A percentile compares a stretch with the other conserved stretches of the same genome.
Conservation (phyloP, 768 basidiomycete genomes). For the Lentinula detonsa region DNA sequence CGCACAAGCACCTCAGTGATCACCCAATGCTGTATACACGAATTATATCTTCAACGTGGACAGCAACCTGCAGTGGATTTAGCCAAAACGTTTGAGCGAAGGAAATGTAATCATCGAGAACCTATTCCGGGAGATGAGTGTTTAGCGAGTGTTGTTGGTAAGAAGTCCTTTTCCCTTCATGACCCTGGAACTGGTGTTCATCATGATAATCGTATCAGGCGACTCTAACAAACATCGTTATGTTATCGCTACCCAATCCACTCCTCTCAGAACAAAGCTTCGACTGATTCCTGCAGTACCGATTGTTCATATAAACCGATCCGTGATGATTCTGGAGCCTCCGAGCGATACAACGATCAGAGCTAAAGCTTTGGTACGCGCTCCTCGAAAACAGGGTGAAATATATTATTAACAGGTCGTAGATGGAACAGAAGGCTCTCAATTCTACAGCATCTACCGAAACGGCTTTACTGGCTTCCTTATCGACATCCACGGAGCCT, state of each 20-base stretch:
- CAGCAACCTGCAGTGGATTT: conserved; percentile 78
- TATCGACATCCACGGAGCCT: conserved; percentile 27
- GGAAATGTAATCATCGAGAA: conserved; percentile 93
- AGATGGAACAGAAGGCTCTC: conserved; percentile 64
- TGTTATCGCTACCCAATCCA: conserved; percentile 80
- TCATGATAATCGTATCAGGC: conserved; percentile 32
- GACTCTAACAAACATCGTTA: conserved; percentile 90
- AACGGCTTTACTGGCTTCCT: conserved; percentile 28
- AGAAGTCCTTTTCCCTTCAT: conserved; percentile 14
- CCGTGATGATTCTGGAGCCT: conserved; percentile 91
- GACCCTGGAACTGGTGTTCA: conserved; percentile 1
- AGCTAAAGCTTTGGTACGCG: conserved; percentile 53
- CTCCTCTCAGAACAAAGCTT: conserved; percentile 60
- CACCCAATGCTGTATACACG: conserved; percentile 95
- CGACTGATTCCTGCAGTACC: conserved; percentile 80
- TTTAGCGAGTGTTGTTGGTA: conserved; percentile 75
- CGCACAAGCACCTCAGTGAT: conserved; percentile 76
- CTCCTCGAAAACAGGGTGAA: not conserved
- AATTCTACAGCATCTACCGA: conserved; percentile 44
- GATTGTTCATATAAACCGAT: conserved; percentile 84
- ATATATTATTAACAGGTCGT: conserved; percentile 1
- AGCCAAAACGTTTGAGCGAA: conserved; percentile 88
- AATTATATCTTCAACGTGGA: conserved; percentile 78
- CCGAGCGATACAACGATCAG: conserved; percentile 73
- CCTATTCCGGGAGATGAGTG: conserved; percentile 85